Base-by-base conservation (phyloP, 176 grass and related monocot species). In the maize (Zea mays) region DNA sequence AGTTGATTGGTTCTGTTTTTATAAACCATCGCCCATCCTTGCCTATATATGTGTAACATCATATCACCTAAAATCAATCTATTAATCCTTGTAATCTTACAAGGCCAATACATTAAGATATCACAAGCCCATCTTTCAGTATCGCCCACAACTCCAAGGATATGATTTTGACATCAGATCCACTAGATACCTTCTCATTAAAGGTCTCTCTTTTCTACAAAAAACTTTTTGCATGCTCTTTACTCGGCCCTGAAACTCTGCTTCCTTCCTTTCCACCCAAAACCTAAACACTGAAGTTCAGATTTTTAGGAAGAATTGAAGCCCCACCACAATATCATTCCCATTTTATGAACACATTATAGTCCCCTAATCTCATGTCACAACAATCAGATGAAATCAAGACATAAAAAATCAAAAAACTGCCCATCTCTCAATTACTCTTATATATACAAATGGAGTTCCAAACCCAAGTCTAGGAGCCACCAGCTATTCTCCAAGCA, bases 401-500 rank as follows among this genome's bases (percentile, higher is more conserved):
- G 3, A 47, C 41, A 39, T 11, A 16, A 19, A 17, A 42, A 16
- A 55, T 41, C 3, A 55, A 43, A 43, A 40, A 16, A 35, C 15
- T 49, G 15, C 55, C 21, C 34, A 71, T 47, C 34, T 20, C 41
- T 46, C 16, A 44, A 11, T 48, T 17, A 61, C 4, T 40, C 33
- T 45, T 7, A 10, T 13, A 71, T 69, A 33, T 14, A 70, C 8
- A 49, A 20, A 27, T 50, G 6, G 1, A 49, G 33, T 48, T 46
- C 44, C 45, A 37, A 62, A 71, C 27, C 7, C 16, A 61, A 39
- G 51, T 37, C 39, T 27, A 58, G 8, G 8, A 59, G 10, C 7
- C 16, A 59, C 10, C 38, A 74, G n/a, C 6, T 58, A 60, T 79
- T 54, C 48, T 68, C 37, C 13, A 40, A 57, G 13, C 77, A 57